Evolutionary conservation across 768 basidiomycete species (phyloP).

Genomic region (Lactarius sanguifluus): DNA sequence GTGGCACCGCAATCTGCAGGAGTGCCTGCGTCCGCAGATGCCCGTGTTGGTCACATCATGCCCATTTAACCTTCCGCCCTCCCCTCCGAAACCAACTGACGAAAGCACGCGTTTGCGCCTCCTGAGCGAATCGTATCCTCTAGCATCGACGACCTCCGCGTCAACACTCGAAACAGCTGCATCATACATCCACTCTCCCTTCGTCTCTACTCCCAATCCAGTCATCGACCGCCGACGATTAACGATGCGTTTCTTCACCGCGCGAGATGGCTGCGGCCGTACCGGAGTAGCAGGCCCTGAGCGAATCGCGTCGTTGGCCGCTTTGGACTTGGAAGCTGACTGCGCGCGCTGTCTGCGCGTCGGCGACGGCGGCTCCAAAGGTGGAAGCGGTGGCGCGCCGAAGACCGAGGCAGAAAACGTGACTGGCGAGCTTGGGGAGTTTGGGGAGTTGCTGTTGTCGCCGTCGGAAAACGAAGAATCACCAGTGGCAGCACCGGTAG

Average conservation of each 20-base stretch:
- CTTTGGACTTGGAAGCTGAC: constrained; percentile 16
- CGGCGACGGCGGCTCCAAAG: constrained; percentile 11
- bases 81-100: constrained; percentile 18
- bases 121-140: constrained; percentile 12
- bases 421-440: constrained; percentile 11
- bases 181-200: constrained; percentile 29
- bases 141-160: constrained; percentile 16
- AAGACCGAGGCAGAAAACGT: constrained; percentile 16
- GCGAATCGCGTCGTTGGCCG: constrained; percentile 5
- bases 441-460: not conserved
- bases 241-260: constrained; percentile 30
- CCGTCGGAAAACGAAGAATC: not conserved
- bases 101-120: constrained; percentile 29
- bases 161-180: constrained; percentile 26
- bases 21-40: not conserved
- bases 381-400: constrained; percentile 1
- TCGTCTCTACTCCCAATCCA: constrained; percentile 18
- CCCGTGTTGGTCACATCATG: constrained; percentile 3
- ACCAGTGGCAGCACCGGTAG: not conserved
- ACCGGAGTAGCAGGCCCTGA: not conserved
- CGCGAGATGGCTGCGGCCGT: constrained; percentile 21
- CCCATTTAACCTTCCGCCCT: constrained; percentile 13
- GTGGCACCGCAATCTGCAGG: not conserved
- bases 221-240: constrained; percentile 28
- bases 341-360: constrained; percentile 11